These are phyloP conservation scores for Malassezia cuniculi DNA, from an alignment of 1,284 basidiomycete species.

Conservation along the genomic window DNA sequence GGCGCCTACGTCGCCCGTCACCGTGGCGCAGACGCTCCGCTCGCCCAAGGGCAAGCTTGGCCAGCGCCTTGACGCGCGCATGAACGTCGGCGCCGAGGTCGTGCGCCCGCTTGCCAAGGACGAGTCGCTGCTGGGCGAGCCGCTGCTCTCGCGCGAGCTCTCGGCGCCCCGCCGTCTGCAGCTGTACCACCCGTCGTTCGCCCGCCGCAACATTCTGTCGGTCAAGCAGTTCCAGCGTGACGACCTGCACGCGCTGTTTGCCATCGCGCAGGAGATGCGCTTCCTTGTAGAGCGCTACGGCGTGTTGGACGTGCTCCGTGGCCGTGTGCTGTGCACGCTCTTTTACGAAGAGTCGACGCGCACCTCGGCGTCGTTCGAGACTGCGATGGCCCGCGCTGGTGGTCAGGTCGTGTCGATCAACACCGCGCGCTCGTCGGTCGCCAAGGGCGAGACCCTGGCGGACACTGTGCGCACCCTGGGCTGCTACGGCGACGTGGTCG, in stretches of 20 bases:
- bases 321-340: constrained; percentile 80
- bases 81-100: constrained; percentile 15
- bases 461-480: constrained; percentile 91
- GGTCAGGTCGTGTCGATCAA: constrained; percentile 81
- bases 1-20: constrained; percentile 28
- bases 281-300: constrained; percentile 85
- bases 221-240: constrained; percentile 85
- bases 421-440: constrained; percentile 70
- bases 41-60: constrained; percentile 26
- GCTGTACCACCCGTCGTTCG: constrained; percentile 51
- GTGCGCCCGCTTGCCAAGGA: constrained; percentile 9
- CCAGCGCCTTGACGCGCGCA: constrained; percentile 21
- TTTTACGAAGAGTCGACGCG: constrained; percentile 98
- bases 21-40: constrained; percentile 17
- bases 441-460: constrained; percentile 83
- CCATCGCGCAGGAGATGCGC: constrained; percentile 90
- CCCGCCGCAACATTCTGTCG: constrained; percentile 75
- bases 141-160: neutral
- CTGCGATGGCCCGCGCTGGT: constrained; percentile 95
- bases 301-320: constrained; percentile 74
- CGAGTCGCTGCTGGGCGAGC: constrained; percentile 17
- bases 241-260: constrained; percentile 87
- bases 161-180: constrained; percentile 14
- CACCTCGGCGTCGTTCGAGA: constrained; percentile 78
- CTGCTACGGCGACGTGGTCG: constrained; percentile 90